phyloP scores from a whole-genome alignment of 768 basidiomycete genomes.

The Kwoniella shandongensis region DNA sequence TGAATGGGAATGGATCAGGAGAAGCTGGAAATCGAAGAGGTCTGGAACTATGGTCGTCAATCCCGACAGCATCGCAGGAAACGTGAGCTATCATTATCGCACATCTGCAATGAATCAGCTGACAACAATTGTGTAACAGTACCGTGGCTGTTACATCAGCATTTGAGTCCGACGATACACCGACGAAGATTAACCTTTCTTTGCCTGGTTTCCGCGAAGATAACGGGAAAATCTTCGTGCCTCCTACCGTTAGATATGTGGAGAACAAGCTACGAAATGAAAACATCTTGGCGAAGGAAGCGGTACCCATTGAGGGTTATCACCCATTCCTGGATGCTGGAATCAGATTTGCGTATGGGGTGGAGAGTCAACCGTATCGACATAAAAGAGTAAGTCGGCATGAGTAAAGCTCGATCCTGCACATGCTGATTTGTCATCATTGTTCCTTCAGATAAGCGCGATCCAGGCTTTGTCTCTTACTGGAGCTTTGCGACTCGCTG shows the following conservation, averaged over 20 bases:
- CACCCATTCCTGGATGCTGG: constrained; percentile 42
- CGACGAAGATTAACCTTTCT: constrained; percentile 43
- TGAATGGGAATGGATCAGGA: constrained; percentile 4
- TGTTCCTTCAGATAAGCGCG: constrained; percentile 36
- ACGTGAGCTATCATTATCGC: constrained; percentile 13
- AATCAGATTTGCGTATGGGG: constrained; percentile 45
- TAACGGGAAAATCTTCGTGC: constrained; percentile 47
- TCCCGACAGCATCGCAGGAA: constrained; percentile 32
- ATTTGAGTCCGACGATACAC: constrained; percentile 29
- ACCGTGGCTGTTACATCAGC: constrained; percentile 28
- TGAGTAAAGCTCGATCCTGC: not conserved
- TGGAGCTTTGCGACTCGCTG: constrained; percentile 46
- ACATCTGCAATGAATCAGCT: not conserved
- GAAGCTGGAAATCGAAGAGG: constrained; percentile 13
- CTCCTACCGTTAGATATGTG: constrained; percentile 48
- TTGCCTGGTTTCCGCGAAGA: constrained; percentile 52
- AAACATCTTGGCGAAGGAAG: constrained; percentile 37
- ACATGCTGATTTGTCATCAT: not conserved
- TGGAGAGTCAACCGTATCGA: constrained; percentile 38
- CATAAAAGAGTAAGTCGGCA: constrained; percentile 56
- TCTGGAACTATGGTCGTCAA: constrained; percentile 36
- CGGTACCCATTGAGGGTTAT: constrained; percentile 45
- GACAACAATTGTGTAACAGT: constrained; percentile 9
- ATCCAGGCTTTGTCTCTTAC: constrained; percentile 46
- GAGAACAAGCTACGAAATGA: constrained; percentile 41